A percentile compares a stretch with the other conserved stretches of the same genome.
Conservation (phyloP, 1,139 yeast species). For the Nakaseomyces uthaithaninus region DNA sequence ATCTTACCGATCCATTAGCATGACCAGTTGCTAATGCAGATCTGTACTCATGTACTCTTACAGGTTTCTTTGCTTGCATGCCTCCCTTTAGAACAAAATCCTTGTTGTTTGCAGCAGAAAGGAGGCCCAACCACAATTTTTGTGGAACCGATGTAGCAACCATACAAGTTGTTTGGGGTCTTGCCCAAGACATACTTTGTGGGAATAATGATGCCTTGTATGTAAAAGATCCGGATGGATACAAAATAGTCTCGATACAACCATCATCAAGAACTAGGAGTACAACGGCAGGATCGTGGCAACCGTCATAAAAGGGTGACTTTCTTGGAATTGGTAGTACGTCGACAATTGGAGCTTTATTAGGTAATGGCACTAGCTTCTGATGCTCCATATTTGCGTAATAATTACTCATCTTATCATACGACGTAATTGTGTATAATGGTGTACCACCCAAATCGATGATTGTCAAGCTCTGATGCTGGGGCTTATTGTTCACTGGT, state of each 20-base stretch:
- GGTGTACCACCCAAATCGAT: conserved; percentile 80
- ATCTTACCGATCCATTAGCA: conserved; percentile 64
- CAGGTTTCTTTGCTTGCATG: conserved; percentile 47
- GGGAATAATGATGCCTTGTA: conserved; percentile 62
- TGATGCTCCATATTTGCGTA: conserved; percentile 61
- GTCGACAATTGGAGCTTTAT: conserved; percentile 37
- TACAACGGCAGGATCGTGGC: conserved; percentile 58
- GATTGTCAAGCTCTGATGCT: conserved; percentile 51
- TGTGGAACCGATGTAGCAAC: conserved; percentile 50
- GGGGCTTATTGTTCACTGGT: conserved; percentile 17
- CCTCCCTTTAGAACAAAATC: conserved; percentile 64
- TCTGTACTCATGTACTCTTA: conserved; percentile 6
- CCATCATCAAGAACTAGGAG: conserved; percentile 56
- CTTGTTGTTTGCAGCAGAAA: conserved; percentile 41
- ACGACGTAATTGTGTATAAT: conserved; percentile 69
- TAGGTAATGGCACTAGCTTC: conserved; percentile 45
- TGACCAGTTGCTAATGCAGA: conserved; percentile 73
- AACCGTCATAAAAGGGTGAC: conserved; percentile 62
- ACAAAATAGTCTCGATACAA: conserved; percentile 43
- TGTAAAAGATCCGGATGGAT: conserved; percentile 48
- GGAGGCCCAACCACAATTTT: conserved; percentile 65
- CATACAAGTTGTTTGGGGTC: conserved; percentile 59
- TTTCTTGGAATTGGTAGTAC: conserved; percentile 45
- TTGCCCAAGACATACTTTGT: conserved; percentile 67
- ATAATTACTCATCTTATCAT: conserved; percentile 70